Conservation (phyloP, 768 basidiomycete genomes). For the Lactifluus volemus region DNA sequence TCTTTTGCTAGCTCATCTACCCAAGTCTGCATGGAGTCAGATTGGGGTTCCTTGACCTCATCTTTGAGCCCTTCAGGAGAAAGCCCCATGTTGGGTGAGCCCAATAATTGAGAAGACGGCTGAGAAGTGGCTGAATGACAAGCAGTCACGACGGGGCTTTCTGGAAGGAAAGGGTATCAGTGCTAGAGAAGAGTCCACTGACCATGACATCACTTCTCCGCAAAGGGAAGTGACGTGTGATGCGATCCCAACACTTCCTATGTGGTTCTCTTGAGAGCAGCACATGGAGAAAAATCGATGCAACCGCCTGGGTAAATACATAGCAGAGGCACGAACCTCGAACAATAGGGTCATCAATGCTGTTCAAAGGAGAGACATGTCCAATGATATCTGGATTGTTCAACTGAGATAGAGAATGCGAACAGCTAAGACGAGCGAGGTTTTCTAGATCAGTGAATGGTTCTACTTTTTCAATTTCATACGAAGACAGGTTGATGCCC, state of each 20-base stretch:
- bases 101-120: neutral
- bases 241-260: neutral
- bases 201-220: neutral
- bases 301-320: no score
- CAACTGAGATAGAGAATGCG: neutral
- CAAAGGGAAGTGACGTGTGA: neutral
- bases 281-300: no score
- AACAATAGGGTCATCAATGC: neutral
- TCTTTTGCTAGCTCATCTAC: no score
- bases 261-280: neutral
- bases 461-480: slow-evolving; percentile 24
- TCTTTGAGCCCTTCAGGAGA: neutral
- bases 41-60: neutral
- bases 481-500: slow-evolving; percentile 31
- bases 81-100: neutral
- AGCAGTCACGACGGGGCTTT: neutral
- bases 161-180: neutral
- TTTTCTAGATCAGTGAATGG: slow-evolving; percentile 14
- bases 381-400: neutral
- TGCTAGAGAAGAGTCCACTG: neutral
- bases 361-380: neutral
- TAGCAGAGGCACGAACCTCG: neutral
- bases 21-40: neutral
- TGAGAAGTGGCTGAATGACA: neutral
- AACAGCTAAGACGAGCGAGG: neutral